These are phyloP conservation scores for Chenopodium album DNA, from an alignment of 148 eudicot genomes.

Conservation along the genomic window DNA sequence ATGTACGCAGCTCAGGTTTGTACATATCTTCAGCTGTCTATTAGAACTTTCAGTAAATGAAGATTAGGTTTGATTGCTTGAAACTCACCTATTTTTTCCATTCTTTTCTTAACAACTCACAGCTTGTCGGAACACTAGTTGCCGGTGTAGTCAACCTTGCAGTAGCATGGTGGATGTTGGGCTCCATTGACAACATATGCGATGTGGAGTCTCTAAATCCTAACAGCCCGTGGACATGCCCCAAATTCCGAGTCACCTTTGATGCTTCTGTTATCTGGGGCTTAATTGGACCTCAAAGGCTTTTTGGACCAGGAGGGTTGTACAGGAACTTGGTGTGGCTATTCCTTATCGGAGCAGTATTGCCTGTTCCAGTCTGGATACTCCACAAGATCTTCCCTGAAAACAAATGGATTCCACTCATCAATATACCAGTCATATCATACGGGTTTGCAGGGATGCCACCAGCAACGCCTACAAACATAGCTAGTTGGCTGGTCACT, in stretches of 20 bases:
- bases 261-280: constrained; percentile 99
- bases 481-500: constrained; percentile 81
- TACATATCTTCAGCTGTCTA: not conserved
- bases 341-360: constrained; percentile 81
- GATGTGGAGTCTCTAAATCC: constrained; percentile 81
- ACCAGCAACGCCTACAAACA: constrained; percentile 95
- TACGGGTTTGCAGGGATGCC: constrained; percentile 99
- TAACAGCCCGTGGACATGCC: constrained; percentile 99
- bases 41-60: not conserved
- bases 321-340: constrained; percentile 95
- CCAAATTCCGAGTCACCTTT: constrained; percentile 88
- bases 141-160: constrained; percentile 82
- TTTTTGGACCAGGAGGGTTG: constrained; percentile 81
- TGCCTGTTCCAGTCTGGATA: constrained; percentile 91
- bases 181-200: constrained; percentile 70
- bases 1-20: constrained; percentile 88
- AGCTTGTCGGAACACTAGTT: constrained; percentile 85
- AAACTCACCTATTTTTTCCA: not conserved
- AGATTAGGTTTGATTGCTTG: not conserved
- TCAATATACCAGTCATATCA: constrained; percentile 89
- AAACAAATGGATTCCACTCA: constrained; percentile 91
- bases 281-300: constrained; percentile 82
- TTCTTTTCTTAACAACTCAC: constrained; percentile 9
- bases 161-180: constrained; percentile 99
- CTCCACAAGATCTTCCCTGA: constrained; percentile 79